A percentile compares a stretch with the other conserved stretches of the same genome.
phyloP scores from a whole-genome alignment of 2,329 filamentous ascomycete species.

The Arthrobotrys megalospora region DNA sequence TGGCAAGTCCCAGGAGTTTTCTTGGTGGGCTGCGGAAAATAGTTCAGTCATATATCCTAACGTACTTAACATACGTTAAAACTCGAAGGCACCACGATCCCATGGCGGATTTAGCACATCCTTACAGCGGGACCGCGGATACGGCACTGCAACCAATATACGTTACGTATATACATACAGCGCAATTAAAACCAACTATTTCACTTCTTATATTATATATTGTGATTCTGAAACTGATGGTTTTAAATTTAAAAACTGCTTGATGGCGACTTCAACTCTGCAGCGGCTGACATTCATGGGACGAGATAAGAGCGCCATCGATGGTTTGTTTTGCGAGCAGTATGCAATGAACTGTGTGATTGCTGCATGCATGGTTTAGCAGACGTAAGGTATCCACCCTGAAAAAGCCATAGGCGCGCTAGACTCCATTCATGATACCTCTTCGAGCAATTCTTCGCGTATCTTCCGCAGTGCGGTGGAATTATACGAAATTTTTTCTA shows the following conservation, averaged over 20 bases:
- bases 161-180: no score
- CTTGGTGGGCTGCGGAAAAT: slow-evolving; percentile 14
- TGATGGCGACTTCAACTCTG: slow-evolving; percentile 5
- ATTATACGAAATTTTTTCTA: neutral
- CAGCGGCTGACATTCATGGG: slow-evolving; percentile 9
- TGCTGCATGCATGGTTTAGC: neutral
- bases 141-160: neutral
- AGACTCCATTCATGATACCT: slow-evolving; percentile 8
- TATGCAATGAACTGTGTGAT: neutral
- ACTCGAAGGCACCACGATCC: slow-evolving; percentile 1
- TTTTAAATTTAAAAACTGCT: slow-evolving; percentile 9
- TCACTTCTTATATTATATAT: neutral
- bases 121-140: neutral
- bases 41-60: neutral
- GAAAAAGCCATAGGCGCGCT: slow-evolving; percentile 38
- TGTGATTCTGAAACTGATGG: neutral
- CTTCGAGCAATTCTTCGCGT: slow-evolving; percentile 46
- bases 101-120: neutral
- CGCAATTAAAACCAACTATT: neutral
- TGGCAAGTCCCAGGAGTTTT: slow-evolving; percentile 23
- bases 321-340: slow-evolving; percentile 7
- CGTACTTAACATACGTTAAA: neutral
- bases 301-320: neutral
- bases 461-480: slow-evolving; percentile 38
- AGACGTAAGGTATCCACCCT: neutral